These are phyloP conservation scores for Suillus fuscotomentosus DNA, from an alignment of 768 basidiomycete species.

Conservation along the genomic window DNA sequence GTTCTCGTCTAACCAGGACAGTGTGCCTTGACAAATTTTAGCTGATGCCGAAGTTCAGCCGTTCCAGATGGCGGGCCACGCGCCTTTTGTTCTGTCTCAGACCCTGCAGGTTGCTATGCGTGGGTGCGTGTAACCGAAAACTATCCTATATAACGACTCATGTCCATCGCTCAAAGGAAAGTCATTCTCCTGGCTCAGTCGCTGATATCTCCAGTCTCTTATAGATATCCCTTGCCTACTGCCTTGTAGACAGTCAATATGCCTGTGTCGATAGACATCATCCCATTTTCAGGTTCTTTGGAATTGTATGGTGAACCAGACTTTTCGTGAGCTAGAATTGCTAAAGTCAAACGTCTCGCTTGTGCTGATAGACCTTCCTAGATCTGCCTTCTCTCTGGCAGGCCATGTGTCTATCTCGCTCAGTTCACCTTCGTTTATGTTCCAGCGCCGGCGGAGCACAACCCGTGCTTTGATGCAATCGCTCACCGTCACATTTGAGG, in stretches of 20 bases:
- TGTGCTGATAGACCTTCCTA: slow-evolving; percentile 30
- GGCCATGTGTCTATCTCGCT: slow-evolving; percentile 74
- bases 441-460: slow-evolving; percentile 47
- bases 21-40: slow-evolving; percentile 4
- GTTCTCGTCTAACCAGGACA: neutral
- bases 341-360: slow-evolving; percentile 6
- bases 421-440: slow-evolving; percentile 53
- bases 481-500: slow-evolving; percentile 77
- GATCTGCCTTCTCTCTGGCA: slow-evolving; percentile 84
- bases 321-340: slow-evolving; percentile 46
- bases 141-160: slow-evolving; percentile 25
- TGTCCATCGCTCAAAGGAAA: neutral
- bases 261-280: slow-evolving; percentile 65
- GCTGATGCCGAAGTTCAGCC: slow-evolving; percentile 7
- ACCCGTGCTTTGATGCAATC: slow-evolving; percentile 63
- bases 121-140: slow-evolving; percentile 22
- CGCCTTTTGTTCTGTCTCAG: slow-evolving; percentile 32
- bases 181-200: slow-evolving; percentile 11
- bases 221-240: slow-evolving; percentile 12
- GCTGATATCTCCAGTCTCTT: slow-evolving; percentile 14
- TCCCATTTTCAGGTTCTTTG: slow-evolving; percentile 54
- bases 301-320: slow-evolving; percentile 74
- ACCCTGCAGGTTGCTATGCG: neutral
- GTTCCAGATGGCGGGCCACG: slow-evolving; percentile 10
- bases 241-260: slow-evolving; percentile 36